Evolutionary conservation across 805 yeast species (phyloP), one percentile per base, ranked within the genome.

Genomic region (Metschnikowia orientalis): DNA sequence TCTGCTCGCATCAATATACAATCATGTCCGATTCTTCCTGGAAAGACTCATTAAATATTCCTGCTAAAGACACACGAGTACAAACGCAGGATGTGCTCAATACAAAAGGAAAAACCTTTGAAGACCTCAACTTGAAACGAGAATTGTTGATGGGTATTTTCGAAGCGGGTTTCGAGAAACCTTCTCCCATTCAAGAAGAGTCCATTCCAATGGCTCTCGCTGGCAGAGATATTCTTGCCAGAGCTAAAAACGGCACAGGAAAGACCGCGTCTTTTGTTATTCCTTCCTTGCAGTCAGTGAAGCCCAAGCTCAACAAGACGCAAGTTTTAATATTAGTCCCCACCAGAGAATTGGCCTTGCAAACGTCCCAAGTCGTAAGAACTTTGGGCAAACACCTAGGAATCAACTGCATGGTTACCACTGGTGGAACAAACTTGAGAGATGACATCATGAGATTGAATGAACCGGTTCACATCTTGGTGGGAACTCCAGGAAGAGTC

Each of bases 181-280:
- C 98, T 5, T 85, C 95, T 18, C 98, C 98, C 12, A 88, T 92
- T 56, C 98, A 92, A 63, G 97, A 90, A 63, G 97, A 89, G 59
- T 77, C 95, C 6, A 92, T 92, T 37, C 98, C 98, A 2, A 86
- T 87, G 53, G 96, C 97, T 1, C 71, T 92, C 27, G 81, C 92
- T 35, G 97, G 97, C 32, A 79, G 95, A 64, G 98, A 92, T 61
- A 83, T 92, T 40, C 73, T 92, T 43, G 98, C 98, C 10, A 77
- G 98, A 66, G 97, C 98, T 26, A 92, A 92, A 59, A 92, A 92
- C 63, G 98, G 98, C 44, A 92, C 98, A 1, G 98, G 98, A 52
- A 92, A 92, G 58, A 92, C 98, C 6, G 98, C 97, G 1, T 95
- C 98, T 5, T 92, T 92, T 59, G 81, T 87, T 30, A 90, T 92